A percentile compares a stretch with the other conserved stretches of the same genome.
Conservation (phyloP, 768 basidiomycete species). For the Solioccasus polychromus region DNA sequence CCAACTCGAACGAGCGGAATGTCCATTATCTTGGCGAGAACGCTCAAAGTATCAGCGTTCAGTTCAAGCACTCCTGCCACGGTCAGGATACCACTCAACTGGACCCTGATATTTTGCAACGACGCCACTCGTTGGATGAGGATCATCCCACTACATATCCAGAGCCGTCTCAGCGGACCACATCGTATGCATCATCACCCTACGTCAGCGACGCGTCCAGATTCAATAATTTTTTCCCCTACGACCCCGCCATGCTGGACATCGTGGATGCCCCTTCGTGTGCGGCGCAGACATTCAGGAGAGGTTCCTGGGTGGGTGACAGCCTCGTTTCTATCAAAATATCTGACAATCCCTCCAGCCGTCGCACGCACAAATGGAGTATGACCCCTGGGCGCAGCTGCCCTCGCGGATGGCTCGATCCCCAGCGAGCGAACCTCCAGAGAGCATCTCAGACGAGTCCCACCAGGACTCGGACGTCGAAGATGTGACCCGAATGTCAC, state of each 20-base stretch:
- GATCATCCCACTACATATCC: constrained; percentile 20
- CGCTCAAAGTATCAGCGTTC: constrained; percentile 29
- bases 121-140: constrained; percentile 10
- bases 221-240: constrained; percentile 9
- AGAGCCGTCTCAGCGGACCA: constrained; percentile 32
- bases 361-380: constrained; percentile 10
- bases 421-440: constrained; percentile 28
- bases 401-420: constrained; percentile 18
- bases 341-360: constrained; percentile 23
- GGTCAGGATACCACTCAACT: constrained; percentile 21
- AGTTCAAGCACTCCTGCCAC: constrained; percentile 28
- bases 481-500: constrained; percentile 26
- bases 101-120: constrained; percentile 27
- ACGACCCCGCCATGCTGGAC: constrained; percentile 9
- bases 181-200: constrained; percentile 18
- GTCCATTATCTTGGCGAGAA: constrained; percentile 17
- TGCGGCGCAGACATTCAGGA: constrained; percentile 15
- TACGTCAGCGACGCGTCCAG: constrained; percentile 14
- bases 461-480: constrained; percentile 29
- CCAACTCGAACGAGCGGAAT: constrained; percentile 14
- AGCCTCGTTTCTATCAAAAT: not conserved
- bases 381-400: constrained; percentile 15
- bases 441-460: constrained; percentile 30
- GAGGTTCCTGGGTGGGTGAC: constrained; percentile 26
- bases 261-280: constrained; percentile 9